phyloP scores from a whole-genome alignment of 1,284 basidiomycete genomes.

The Waitea zeae region DNA sequence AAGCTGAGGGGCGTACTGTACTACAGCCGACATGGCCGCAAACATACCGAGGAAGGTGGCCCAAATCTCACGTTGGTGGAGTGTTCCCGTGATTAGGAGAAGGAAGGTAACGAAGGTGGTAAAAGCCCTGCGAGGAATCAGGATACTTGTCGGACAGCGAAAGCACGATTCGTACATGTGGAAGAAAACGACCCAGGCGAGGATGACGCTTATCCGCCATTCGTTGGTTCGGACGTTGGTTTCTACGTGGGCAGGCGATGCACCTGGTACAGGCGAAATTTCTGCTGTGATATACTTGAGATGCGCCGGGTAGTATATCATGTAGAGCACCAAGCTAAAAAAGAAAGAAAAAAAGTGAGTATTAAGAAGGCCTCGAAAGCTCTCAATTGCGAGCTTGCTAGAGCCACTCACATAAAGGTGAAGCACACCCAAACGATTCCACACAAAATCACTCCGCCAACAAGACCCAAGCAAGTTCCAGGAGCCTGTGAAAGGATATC shows the following conservation, averaged over 20 bases:
- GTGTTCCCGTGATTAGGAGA: constrained; percentile 28
- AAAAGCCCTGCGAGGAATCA: no score
- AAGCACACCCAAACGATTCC: constrained; percentile 79
- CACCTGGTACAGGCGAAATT: constrained; percentile 23
- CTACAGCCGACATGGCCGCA: constrained; percentile 58
- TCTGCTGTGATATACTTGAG: constrained; percentile 48
- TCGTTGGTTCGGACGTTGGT: constrained; percentile 35
- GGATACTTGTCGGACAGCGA: constrained; percentile 6
- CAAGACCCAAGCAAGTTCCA: constrained; percentile 65
- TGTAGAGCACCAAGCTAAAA: constrained; percentile 71
- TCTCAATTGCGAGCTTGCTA: neutral
- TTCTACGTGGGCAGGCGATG: constrained; percentile 27
- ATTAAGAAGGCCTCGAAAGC: neutral
- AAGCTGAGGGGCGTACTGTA: constrained; percentile 85
- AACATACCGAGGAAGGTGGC: constrained; percentile 81
- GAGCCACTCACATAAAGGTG: constrained; percentile 52
- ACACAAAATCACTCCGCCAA: constrained; percentile 77
- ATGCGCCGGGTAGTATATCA: constrained; percentile 80
- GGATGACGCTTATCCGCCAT: constrained; percentile 61
- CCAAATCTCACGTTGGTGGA: constrained; percentile 32
- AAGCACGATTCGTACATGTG: constrained; percentile 52
- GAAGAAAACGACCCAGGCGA: constrained; percentile 54
- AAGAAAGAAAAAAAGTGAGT: no score
- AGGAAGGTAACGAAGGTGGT: constrained; percentile 34
- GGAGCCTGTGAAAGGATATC: constrained; percentile 26